A percentile compares a stretch with the other conserved stretches of the same genome.
These are phyloP conservation scores for Leccinum uliginosum DNA, from an alignment of 768 basidiomycete genomes.

Conservation along the genomic window DNA sequence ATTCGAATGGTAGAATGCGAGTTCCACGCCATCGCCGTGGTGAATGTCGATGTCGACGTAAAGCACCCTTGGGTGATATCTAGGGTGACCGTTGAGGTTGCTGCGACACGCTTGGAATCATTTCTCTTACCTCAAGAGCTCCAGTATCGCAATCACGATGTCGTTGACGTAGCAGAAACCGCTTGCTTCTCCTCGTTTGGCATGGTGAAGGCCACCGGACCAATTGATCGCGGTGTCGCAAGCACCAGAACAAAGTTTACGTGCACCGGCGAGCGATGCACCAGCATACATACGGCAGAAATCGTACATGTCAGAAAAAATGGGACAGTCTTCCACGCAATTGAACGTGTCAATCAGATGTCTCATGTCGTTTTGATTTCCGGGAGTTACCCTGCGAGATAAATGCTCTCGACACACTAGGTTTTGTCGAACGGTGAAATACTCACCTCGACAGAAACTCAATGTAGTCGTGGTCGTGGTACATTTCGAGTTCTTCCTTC, in stretches of 20 bases:
- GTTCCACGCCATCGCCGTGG: conserved; percentile 97
- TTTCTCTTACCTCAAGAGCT: conserved; percentile 68
- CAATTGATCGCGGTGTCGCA: conserved; percentile 99
- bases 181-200: conserved; percentile 95
- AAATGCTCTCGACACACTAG: not conserved
- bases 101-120: not conserved
- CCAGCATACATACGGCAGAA: conserved; percentile 95
- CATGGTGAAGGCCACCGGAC: conserved; percentile 98
- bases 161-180: conserved; percentile 99
- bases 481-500: conserved; percentile 80
- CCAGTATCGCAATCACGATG: conserved; percentile 90
- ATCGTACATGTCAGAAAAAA: conserved; percentile 92
- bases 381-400: conserved; percentile 73
- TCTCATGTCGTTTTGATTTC: conserved; percentile 63
- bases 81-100: conserved; percentile 28
- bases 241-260: conserved; percentile 76
- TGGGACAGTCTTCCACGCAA: conserved; percentile 95
- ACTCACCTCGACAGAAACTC: conserved; percentile 88
- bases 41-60: conserved; percentile 99
- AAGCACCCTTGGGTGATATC: conserved; percentile 88
- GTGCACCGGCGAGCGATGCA: conserved; percentile 83
- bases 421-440: not conserved
- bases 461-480: conserved; percentile 94
- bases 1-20: conserved; percentile 96
- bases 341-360: conserved; percentile 83